Evolutionary conservation across 139 green algal genomes (phyloP), one percentile per base, ranked within the genome.

Genomic region (Helicosporidium sp.): DNA sequence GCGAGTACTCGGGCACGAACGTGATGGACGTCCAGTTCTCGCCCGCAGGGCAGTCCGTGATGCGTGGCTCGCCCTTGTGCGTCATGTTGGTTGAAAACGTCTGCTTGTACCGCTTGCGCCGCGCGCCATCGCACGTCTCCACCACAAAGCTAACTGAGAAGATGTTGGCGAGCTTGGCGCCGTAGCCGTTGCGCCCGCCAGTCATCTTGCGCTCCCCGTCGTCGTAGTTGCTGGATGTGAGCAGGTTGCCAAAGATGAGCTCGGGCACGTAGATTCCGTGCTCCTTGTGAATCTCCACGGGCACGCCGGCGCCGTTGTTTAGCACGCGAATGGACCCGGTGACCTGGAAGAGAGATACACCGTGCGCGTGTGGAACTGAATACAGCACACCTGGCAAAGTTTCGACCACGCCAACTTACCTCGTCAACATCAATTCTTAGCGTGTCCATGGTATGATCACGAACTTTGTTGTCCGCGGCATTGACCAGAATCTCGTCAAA

Each of bases 401-500:
- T n/a, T 8, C 0, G 28, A n/a, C n/a, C n/a, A n/a, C n/a, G n/a
- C n/a, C n/a, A n/a, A n/a, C 70, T 56, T 43, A 89, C 82, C 64
- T 49, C 42, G 44, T 90, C 75, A 26, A 95, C 78, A 46, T 82
- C 70, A 2, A 94, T 78, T 8, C 65, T 60, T 28, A 99, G 33
- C 3, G 62, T 80, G 69, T 93, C 78, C 90, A 98, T 98, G 23
- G 52, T 73, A 6, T 73, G 16, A 58, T 97, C 87, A 0, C 90
- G 61, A 3, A 94, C 83, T 57, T 95, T 97, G 77, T 99, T 94
- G 74, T 99, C 90, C 1, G 84, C 82, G 3, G 90, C 90, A 57
- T 99, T 99, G 22, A 99, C 90, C 26, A 99, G 56, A 47, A 99
- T 96, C 68, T 99, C 90, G 54, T 99, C 90, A 61, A 98, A 97